A percentile compares a stretch with the other conserved stretches of the same genome.
Conservation (phyloP, 2,329 filamentous ascomycete genomes). For the Arachnomyces sp. region DNA sequence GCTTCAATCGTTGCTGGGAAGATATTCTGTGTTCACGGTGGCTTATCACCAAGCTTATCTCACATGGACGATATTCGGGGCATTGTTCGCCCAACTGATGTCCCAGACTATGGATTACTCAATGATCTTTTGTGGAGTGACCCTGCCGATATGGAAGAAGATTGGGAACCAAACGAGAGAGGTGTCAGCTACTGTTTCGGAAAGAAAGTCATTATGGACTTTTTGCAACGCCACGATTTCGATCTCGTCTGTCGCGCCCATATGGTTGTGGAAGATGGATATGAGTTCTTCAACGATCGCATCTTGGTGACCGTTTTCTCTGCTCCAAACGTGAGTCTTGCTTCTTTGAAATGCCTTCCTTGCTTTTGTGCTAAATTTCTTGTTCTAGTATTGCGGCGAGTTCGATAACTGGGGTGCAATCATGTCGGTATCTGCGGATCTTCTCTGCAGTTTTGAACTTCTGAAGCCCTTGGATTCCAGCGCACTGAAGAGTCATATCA, state of each 20-base stretch:
- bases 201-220: constrained; percentile 96
- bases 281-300: constrained; percentile 96
- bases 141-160: constrained; percentile 93
- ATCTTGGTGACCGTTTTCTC: constrained; percentile 96
- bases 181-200: constrained; percentile 98
- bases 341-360: neutral
- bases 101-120: constrained; percentile 89
- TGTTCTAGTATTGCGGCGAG: constrained; percentile 82
- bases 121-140: constrained; percentile 97
- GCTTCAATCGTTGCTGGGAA: constrained; percentile 95
- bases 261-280: constrained; percentile 98
- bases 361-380: constrained; percentile 2
- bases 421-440: constrained; percentile 91
- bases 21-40: constrained; percentile 96
- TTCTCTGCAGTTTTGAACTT: constrained; percentile 94
- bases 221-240: constrained; percentile 89
- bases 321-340: constrained; percentile 76
- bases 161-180: constrained; percentile 96
- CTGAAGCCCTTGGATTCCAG: constrained; percentile 94
- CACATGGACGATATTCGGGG: constrained; percentile 99
- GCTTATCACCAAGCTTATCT: constrained; percentile 79
- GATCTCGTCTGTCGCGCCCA: constrained; percentile 95
- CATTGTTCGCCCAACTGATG: constrained; percentile 91
- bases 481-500: constrained; percentile 96
- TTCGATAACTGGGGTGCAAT: constrained; percentile 99